These are phyloP conservation scores for Uronychia binucleata DNA, from an alignment of 73 alveolate genomes.

Conservation along the genomic window DNA sequence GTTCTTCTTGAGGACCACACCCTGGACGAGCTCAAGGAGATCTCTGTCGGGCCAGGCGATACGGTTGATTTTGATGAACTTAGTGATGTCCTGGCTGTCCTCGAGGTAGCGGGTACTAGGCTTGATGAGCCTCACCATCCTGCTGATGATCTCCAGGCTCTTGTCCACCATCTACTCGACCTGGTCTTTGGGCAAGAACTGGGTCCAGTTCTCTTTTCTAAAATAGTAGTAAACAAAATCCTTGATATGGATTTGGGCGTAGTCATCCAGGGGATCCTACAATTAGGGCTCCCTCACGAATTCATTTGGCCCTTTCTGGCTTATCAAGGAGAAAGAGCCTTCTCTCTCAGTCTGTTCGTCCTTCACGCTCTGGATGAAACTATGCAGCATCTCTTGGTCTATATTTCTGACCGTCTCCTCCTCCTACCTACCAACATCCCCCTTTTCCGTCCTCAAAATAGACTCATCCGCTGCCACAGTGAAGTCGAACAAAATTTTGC, in stretches of 20 bases:
- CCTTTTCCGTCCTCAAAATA: background rate
- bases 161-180: background rate
- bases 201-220: background rate
- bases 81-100: background rate
- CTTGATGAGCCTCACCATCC: background rate
- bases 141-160: background rate
- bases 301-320: too few relatives aligned
- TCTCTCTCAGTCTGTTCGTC: background rate
- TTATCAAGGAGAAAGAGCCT: background rate
- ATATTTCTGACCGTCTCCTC: background rate
- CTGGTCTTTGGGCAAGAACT: background rate
- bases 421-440: background rate
- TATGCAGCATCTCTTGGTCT: background rate
- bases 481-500: background rate
- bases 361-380: background rate
- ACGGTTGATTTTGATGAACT: background rate
- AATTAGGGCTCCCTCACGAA: background rate
- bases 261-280: background rate
- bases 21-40: conserved; percentile 39
- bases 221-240: background rate
- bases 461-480: background rate
- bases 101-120: background rate
- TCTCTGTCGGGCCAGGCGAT: background rate
- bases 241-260: background rate
- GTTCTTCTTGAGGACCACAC: conserved; percentile 70